These are phyloP conservation scores for Agaricus bisporus DNA, from an alignment of 768 basidiomycete species.

Conservation along the genomic window DNA sequence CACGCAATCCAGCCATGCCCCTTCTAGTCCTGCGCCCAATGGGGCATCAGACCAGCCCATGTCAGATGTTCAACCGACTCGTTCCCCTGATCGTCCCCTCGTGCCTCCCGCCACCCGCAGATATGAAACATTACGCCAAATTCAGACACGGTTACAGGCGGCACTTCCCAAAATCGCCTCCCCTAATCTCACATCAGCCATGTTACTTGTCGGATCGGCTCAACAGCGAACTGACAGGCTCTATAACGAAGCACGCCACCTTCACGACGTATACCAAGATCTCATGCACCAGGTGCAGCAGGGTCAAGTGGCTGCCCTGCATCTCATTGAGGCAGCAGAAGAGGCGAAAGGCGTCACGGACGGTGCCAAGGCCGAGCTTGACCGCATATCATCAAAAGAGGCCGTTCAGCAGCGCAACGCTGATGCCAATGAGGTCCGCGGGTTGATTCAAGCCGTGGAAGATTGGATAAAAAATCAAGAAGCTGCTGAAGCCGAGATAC, in stretches of 20 bases:
- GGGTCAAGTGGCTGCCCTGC: background rate
- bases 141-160: background rate
- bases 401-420: background rate
- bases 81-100: background rate
- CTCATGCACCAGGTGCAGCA: background rate
- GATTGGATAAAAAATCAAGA: constrained; percentile 2
- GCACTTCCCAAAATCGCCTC: background rate
- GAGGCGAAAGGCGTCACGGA: constrained; percentile 3
- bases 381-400: constrained; percentile 2
- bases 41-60: background rate
- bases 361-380: constrained; percentile 8
- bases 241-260: background rate
- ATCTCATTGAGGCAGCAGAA: constrained; percentile 1
- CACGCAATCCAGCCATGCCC: background rate
- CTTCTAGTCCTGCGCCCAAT: constrained; percentile 1
- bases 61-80: background rate
- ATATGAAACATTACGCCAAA: constrained; percentile 7
- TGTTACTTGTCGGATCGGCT: constrained; percentile 1
- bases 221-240: background rate
- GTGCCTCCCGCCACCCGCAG: background rate
- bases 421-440: constrained; percentile 1
- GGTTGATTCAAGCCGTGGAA: background rate
- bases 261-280: background rate
- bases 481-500: background rate
- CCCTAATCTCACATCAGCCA: constrained; percentile 7